Evolutionary conservation across 176 grass and related monocot species (phyloP).

Genomic region (Tuctoria greenei): DNA sequence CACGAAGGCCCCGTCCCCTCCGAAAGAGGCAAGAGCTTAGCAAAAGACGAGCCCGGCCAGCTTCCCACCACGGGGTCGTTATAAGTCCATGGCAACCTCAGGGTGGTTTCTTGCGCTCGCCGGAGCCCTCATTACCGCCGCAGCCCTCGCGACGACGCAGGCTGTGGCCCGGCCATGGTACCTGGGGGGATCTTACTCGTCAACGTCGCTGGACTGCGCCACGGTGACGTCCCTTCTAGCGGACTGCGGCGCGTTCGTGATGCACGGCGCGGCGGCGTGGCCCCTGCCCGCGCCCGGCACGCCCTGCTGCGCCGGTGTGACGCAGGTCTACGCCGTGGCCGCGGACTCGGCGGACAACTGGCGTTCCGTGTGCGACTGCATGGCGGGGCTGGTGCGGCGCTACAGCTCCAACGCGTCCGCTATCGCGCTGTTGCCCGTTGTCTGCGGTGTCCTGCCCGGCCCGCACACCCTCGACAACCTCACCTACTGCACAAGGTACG

Average conservation of each 20-base stretch:
- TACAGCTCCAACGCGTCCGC: constrained; percentile 53
- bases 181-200: neutral
- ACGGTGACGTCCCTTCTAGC: constrained; percentile 52
- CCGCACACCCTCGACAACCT: neutral
- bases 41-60: neutral
- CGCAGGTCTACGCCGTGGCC: constrained; percentile 41
- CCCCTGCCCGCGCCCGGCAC: constrained; percentile 35
- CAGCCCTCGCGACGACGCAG: neutral
- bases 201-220: constrained; percentile 42
- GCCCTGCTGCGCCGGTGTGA: constrained; percentile 50
- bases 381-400: constrained; percentile 42
- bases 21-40: neutral
- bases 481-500: constrained; percentile 28
- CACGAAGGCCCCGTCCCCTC: neutral
- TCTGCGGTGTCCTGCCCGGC: constrained; percentile 44
- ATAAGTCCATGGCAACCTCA: constrained; percentile 3
- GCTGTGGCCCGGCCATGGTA: neutral
- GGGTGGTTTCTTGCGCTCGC: neutral
- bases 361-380: constrained; percentile 55
- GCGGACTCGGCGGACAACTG: constrained; percentile 57
- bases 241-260: constrained; percentile 46
- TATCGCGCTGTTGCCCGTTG: constrained; percentile 54
- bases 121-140: neutral
- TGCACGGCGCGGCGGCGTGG: constrained; percentile 2
- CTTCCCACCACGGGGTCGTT: no score